Base-by-base conservation (phyloP, 768 basidiomycete species). In the Boletus rex-veris region DNA sequence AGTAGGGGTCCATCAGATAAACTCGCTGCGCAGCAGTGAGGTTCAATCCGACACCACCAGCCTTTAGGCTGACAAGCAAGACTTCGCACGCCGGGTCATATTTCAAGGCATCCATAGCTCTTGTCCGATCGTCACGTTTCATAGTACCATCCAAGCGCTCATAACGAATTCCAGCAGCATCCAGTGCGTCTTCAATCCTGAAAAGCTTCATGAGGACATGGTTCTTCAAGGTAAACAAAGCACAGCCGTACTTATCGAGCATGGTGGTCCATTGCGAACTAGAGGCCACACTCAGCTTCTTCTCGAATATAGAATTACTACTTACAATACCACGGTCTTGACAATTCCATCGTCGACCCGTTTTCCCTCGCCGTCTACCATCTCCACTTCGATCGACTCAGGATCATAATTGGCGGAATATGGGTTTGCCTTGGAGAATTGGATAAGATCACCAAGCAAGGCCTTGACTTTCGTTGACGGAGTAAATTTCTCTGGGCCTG, bases 1-100 rank as follows among this genome's bases (percentile, higher is more conserved):
- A 98, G 70, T 97, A 98, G 39, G 94, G 94, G 73, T 98, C 94
- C 85, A 98, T 94, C 40, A 99, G 74, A 71, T 97, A 98, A 16
- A 91, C 94, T 50, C 86, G 90, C 65, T 87, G 90, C 44, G 96
- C 97, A 16, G 93, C 88, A 1, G 96, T 98, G 42, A 98, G 80
- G 70, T 98, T 99, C 52, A 99, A 75, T 15, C 96, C 97, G 6
- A 99, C 97, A 50, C 97, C 97, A 49, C 97, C 97, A 7, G 97
- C 97, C 65, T 96, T 90, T 60, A 98, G 77, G 67, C 94, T 97
- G 64, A 99, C 95, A 31, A 99, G 80, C 39, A 99, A 77, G 15
- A 99, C 92, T 75, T 99, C 97, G 66, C 91, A 92, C 24, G 76
- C 77, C 14, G 92, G 93, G 64, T 99, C 94, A 58, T 81, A 79